These are phyloP conservation scores for Bonia amplexicaulis DNA, from an alignment of 176 grass and related monocot species.

Conservation along the genomic window DNA sequence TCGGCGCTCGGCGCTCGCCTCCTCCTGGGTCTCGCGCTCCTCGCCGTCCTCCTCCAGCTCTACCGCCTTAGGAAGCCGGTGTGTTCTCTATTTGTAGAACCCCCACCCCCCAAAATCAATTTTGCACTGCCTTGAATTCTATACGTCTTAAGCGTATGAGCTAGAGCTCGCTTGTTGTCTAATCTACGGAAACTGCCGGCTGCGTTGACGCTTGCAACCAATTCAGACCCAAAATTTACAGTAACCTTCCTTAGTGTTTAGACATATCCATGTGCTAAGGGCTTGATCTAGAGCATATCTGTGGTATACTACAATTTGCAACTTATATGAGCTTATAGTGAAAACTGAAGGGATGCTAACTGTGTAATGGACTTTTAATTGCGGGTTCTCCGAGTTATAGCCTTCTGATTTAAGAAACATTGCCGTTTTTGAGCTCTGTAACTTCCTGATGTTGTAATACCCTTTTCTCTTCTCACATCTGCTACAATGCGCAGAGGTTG, in stretches of 20 bases:
- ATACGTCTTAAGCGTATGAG: not conserved
- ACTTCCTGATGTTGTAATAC: not conserved
- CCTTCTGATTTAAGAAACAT: not conserved
- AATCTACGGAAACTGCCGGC: not conserved
- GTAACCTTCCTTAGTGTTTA: not conserved
- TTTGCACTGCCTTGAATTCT: not conserved
- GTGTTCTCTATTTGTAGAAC: not conserved
- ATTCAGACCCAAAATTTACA: not conserved
- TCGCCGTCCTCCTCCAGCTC: constrained; percentile 48
- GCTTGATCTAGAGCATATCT: constrained; percentile 9
- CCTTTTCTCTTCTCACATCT: not conserved
- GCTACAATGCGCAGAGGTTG: constrained; percentile 49
- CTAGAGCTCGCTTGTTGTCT: constrained; percentile 3
- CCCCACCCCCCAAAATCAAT: not conserved
- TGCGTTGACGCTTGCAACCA: not conserved
- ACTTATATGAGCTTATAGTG: not conserved
- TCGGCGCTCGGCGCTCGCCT: constrained; percentile 30
- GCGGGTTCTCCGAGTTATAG: not conserved
- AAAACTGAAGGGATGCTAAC: not conserved
- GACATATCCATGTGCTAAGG: not conserved
- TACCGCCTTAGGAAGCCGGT: constrained; percentile 55
- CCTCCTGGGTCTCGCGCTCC: constrained; percentile 39
- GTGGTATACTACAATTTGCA: not conserved
- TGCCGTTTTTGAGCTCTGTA: not conserved
- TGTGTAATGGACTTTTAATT: not conserved